Conservation (phyloP, 768 basidiomycete species). For the Mycena pura region DNA sequence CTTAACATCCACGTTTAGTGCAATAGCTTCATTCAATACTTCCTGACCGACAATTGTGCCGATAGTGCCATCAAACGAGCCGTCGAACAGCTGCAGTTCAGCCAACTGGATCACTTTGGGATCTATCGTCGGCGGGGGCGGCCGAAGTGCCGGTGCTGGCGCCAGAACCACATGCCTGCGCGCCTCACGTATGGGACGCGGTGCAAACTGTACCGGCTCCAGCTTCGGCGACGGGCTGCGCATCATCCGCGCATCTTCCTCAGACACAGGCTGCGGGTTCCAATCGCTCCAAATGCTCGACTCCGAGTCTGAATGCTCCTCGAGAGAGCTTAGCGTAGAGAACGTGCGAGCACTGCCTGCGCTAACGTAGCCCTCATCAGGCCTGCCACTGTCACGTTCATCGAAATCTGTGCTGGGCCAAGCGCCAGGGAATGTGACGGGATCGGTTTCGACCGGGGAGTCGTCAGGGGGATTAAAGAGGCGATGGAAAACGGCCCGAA, state of each 20-base stretch:
- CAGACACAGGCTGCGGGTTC: slow-evolving; percentile 30
- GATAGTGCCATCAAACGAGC: slow-evolving; percentile 51
- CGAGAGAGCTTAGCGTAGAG: slow-evolving; percentile 58
- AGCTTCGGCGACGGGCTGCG: slow-evolving; percentile 43
- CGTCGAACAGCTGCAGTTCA: slow-evolving; percentile 50
- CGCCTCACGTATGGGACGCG: neutral
- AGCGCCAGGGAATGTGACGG: slow-evolving; percentile 23
- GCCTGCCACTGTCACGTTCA: slow-evolving; percentile 21
- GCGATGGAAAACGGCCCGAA: neutral
- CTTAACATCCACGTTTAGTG: slow-evolving; percentile 37
- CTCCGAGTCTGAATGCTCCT: slow-evolving; percentile 39
- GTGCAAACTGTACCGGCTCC: slow-evolving; percentile 18
- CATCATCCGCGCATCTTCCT: slow-evolving; percentile 32
- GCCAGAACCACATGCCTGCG: neutral
- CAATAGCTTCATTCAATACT: slow-evolving; percentile 39
- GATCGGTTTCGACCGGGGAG: neutral
- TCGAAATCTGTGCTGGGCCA: slow-evolving; percentile 7
- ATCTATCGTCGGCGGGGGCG: slow-evolving; percentile 25
- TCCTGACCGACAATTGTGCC: slow-evolving; percentile 43
- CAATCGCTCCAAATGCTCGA: slow-evolving; percentile 45
- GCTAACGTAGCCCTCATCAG: slow-evolving; percentile 35
- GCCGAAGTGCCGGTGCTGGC: neutral
- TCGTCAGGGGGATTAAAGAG: slow-evolving; percentile 7
- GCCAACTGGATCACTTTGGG: slow-evolving; percentile 45
- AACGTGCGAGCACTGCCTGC: slow-evolving; percentile 44